Base-by-base conservation (phyloP, 164 flowering plant species). In the Liquidambar formosana region DNA sequence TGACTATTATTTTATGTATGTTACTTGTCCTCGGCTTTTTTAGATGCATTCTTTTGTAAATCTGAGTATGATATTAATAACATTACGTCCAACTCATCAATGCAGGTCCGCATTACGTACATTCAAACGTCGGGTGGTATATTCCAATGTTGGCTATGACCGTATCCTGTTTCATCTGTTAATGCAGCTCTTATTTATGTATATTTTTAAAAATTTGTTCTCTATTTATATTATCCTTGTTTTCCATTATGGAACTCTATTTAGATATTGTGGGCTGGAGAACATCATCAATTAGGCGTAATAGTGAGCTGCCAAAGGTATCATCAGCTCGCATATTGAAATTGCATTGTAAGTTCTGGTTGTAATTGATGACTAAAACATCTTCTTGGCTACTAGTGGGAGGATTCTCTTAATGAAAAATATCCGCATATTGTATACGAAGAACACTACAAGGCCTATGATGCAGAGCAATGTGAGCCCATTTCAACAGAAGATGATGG, bases 211-310 rank as follows among this genome's bases (percentile, higher is more conserved):
- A 15, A 3, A 45, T 57, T 12, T 26, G 1, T 71, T 16, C 57
- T 57, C 26, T 5, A 13, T 33, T 5, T 69, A 19, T 33, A 14
- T 18, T 51, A 4, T 63, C 28, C 23, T 66, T 77, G 78, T 76
- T 78, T 77, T 81, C 79, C 75, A 49, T 82, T 16, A 79, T 75
- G 23, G 62, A 41, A 54, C 68, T 8, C 47, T 59, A 33, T 65
- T 68, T 46, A 95, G 99, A 95, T 83, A 88, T 95, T 66, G 99
- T 95, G 18, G 99, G 99, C 62, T 95, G 99, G 99, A 86, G 97
- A 75, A 95, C 99, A 71, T 83, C 99, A 75, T 93, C 91, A 27
- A 91, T 95, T 63, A 82, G 99, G 72, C 92, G 97, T 28, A 73
- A 78, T 61, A 78, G 69, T 75, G 97, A 95, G 74, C 81, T 95